These are phyloP conservation scores for Fistulifera solaris DNA, from an alignment of 108 stramenopile genomes.

Conservation along the genomic window DNA sequence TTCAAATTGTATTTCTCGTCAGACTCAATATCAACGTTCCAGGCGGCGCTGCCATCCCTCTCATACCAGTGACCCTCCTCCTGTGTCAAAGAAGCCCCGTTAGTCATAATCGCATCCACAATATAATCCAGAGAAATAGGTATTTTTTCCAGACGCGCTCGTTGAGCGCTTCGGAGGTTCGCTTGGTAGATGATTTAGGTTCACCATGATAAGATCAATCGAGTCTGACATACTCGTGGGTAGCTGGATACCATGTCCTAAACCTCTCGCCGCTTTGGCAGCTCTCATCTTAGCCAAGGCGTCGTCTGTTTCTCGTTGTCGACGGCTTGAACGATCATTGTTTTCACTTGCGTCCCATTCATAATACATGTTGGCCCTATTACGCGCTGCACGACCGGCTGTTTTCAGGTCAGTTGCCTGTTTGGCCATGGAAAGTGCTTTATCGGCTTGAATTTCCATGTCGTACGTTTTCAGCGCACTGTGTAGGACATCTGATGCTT, in stretches of 20 bases:
- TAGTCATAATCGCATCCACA: constrained; percentile 76
- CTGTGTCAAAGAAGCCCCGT: constrained; percentile 68
- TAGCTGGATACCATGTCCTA: constrained; percentile 82
- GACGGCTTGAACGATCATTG: constrained; percentile 43
- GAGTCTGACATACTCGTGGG: constrained; percentile 73
- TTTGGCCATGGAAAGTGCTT: constrained; percentile 69
- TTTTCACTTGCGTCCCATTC: constrained; percentile 71
- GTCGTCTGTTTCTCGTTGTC: constrained; percentile 77
- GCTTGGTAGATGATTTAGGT: constrained; percentile 55
- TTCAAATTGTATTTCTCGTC: not conserved
- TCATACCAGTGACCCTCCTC: constrained; percentile 84
- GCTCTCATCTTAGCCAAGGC: constrained; percentile 71
- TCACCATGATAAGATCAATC: constrained; percentile 70
- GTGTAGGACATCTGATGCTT: constrained; percentile 43
- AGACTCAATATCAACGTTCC: constrained; percentile 36
- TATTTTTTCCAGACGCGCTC: constrained; percentile 33
- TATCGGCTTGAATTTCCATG: constrained; percentile 80
- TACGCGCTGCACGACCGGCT: constrained; percentile 81
- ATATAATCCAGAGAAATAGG: constrained; percentile 56
- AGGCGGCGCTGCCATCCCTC: constrained; percentile 74
- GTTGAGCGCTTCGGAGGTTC: constrained; percentile 34
- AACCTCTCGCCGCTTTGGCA: constrained; percentile 71
- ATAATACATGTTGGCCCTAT: constrained; percentile 74
- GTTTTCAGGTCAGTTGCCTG: constrained; percentile 67
- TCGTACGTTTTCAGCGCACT: constrained; percentile 41